phyloP scores from a whole-genome alignment of 73 alveolate species.

The Stentor coeruleus region DNA sequence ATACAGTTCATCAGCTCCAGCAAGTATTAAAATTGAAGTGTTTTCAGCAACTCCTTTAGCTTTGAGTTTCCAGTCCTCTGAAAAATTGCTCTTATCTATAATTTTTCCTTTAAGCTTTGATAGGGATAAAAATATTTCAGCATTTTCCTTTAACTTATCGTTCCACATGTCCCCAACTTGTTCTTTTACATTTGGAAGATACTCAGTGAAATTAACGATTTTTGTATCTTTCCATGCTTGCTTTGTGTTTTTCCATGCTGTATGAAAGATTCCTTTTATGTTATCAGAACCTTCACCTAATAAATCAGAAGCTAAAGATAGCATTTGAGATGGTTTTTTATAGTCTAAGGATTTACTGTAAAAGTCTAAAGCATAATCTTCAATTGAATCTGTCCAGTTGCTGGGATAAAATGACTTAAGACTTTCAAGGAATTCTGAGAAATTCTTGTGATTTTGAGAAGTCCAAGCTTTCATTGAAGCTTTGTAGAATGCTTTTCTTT shows the following conservation, averaged over 20 bases:
- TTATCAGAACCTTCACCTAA: not conserved
- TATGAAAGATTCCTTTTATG: not conserved
- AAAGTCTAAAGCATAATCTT: not conserved
- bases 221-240: too few species aligned
- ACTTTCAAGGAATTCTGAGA: not conserved
- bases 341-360: not conserved
- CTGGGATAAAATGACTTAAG: not conserved
- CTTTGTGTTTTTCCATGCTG: not conserved
- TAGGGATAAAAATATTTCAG: not conserved
- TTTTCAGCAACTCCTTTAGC: not conserved
- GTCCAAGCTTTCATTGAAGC: not conserved
- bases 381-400: not conserved
- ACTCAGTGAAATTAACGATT: not conserved
- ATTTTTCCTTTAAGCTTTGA: not conserved
- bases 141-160: not conserved
- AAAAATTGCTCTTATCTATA: not conserved
- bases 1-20: conserved; percentile 24
- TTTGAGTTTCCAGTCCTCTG: not conserved
- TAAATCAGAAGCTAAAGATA: not conserved
- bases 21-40: not conserved
- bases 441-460: not conserved
- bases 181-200: not conserved
- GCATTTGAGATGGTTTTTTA: not conserved
- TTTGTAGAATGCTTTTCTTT: not conserved
- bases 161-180: not conserved